Evolutionary conservation across 169 alveolate species (phyloP).

Genomic region (Theileria orientalis): DNA sequence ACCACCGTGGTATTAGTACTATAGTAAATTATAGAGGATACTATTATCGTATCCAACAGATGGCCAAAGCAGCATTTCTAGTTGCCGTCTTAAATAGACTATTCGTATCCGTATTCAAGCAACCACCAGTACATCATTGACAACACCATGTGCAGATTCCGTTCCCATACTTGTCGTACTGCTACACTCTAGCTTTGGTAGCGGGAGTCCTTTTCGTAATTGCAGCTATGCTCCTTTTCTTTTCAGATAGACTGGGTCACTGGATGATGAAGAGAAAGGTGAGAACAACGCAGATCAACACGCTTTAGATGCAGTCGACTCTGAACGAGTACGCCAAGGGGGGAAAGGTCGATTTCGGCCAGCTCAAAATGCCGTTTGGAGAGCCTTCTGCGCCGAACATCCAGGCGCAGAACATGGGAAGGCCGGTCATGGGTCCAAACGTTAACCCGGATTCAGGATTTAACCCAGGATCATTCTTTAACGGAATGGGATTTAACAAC

Average conservation of each 20-base stretch:
- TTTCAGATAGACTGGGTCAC: not conserved
- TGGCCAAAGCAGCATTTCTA: too few relatives aligned
- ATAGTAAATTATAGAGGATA: not conserved
- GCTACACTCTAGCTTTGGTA: conserved; percentile 5
- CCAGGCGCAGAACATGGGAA: not conserved
- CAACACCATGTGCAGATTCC: conserved; percentile 31
- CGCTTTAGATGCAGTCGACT: conserved; percentile 3
- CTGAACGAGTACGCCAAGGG: conserved; percentile 13
- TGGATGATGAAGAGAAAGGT: conserved; percentile 18
- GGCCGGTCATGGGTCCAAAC: conserved; percentile 6
- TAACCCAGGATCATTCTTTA: conserved; percentile 56
- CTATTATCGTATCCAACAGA: conserved; percentile 45
- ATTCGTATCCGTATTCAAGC: too few relatives aligned
- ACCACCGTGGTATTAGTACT: too few relatives aligned
- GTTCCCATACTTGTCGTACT: conserved; percentile 20
- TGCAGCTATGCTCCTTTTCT: conserved; percentile 10
- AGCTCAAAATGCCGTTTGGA: conserved; percentile 22
- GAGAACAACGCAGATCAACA: not conserved
- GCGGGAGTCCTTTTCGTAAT: conserved; percentile 20
- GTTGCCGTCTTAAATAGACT: too few relatives aligned
- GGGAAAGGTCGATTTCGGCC: conserved; percentile 26
- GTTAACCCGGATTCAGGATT: conserved; percentile 25
- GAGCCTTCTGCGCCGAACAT: conserved; percentile 15
- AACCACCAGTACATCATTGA: too few relatives aligned
- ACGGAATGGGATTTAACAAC: conserved; percentile 48